Evolutionary conservation across 768 basidiomycete genomes (phyloP).

Genomic region (Mycena amicta): DNA sequence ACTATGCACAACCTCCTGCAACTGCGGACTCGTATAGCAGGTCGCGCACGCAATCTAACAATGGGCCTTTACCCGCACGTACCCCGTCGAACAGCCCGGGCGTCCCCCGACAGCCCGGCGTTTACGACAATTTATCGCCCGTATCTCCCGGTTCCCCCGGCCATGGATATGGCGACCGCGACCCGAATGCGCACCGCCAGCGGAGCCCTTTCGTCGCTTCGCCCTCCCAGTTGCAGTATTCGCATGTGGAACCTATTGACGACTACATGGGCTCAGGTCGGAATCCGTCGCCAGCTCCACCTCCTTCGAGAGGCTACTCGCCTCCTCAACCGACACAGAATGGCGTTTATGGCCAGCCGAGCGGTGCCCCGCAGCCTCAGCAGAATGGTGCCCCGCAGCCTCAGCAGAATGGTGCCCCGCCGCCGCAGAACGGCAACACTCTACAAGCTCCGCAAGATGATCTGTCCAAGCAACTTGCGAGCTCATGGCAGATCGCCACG

Average conservation of each 20-base stretch:
- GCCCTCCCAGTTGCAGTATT: not conserved
- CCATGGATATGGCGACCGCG: not conserved
- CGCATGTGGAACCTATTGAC: not conserved
- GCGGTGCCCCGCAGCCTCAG: not conserved
- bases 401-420: not conserved
- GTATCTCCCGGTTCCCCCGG: not conserved
- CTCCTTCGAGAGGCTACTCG: not conserved
- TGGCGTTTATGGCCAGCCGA: not conserved
- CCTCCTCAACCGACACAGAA: not conserved
- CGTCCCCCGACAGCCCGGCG: not conserved
- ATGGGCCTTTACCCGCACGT: not conserved
- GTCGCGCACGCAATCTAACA: not conserved
- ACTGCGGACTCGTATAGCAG: not conserved
- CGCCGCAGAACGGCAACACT: not conserved
- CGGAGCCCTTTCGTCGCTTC: not conserved
- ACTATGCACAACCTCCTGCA: not conserved
- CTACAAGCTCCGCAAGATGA: slow-evolving; percentile 10
- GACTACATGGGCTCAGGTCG: not conserved
- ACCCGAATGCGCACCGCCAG: not conserved
- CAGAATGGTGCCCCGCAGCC: not conserved
- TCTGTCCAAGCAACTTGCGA: slow-evolving; percentile 10
- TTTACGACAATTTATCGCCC: not conserved
- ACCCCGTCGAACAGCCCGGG: not conserved
- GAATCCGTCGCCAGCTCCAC: not conserved
- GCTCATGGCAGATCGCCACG: slow-evolving; percentile 13